phyloP scores from a whole-genome alignment of 805 yeast species.

The Ogataea philodendri region DNA sequence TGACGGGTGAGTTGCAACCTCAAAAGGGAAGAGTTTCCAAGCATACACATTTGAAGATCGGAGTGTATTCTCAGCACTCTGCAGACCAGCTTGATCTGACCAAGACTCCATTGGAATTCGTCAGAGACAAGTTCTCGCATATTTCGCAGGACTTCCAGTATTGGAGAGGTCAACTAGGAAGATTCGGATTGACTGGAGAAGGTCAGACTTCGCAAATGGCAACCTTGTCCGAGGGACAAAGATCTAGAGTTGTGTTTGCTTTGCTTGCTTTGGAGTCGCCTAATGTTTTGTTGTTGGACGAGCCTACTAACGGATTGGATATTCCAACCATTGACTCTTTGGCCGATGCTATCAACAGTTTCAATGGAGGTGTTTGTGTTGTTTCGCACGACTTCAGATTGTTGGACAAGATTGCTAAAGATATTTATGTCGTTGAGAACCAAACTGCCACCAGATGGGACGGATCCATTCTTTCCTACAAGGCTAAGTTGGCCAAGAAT shows the following conservation, averaged over 20 bases:
- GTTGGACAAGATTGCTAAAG: conserved; percentile 95
- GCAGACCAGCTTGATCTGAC: conserved; percentile 97
- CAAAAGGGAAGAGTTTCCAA: conserved; percentile 95
- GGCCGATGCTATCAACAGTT: conserved; percentile 92
- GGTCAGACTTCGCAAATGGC: conserved; percentile 99
- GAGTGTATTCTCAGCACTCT: conserved; percentile 98
- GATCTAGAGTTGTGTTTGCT: conserved; percentile 98
- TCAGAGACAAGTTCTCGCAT: conserved; percentile 85
- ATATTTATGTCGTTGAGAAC: conserved; percentile 93
- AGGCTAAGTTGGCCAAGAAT: conserved; percentile 88
- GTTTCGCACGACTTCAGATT: conserved; percentile 99
- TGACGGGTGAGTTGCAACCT: conserved; percentile 91
- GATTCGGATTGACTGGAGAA: conserved; percentile 98
- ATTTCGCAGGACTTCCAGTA: conserved; percentile 98
- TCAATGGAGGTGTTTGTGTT: conserved; percentile 97
- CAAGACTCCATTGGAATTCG: conserved; percentile 93
- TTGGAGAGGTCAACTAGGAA: conserved; percentile 97
- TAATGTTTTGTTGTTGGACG: conserved; percentile 91
- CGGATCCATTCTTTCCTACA: conserved; percentile 84
- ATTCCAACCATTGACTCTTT: conserved; percentile 97
- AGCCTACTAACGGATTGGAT: conserved; percentile 99
- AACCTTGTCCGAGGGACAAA: conserved; percentile 97
- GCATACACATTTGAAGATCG: conserved; percentile 96
- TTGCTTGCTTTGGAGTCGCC: conserved; percentile 93
- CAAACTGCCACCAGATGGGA: conserved; percentile 97